Conservation (phyloP, 169 alveolate species). For the Plasmodium sp. region DNA sequence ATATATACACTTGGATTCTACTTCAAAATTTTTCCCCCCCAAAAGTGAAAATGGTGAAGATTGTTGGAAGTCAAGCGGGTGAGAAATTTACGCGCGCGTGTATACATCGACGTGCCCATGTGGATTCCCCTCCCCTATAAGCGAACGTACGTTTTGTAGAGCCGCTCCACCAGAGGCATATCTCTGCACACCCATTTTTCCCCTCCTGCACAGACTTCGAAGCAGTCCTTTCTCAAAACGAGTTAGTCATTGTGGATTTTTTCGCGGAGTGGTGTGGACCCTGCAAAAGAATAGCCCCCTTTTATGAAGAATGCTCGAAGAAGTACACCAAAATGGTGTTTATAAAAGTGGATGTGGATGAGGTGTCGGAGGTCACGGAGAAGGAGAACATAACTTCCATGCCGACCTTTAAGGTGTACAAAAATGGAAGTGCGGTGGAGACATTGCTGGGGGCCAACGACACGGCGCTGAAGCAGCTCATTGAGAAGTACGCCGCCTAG, state of each 20-base stretch:
- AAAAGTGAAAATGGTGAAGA: conserved; percentile 63
- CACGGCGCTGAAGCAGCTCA: conserved; percentile 73
- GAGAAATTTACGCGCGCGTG: neutral
- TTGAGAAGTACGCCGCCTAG: conserved; percentile 68
- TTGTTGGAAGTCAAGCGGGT: conserved; percentile 74
- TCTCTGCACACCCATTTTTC: neutral
- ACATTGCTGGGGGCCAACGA: conserved; percentile 85
- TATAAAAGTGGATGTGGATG: conserved; percentile 84
- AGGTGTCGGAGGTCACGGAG: conserved; percentile 80
- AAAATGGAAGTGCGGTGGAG: conserved; percentile 80
- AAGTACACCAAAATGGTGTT: conserved; percentile 77
- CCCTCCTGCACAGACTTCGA: conserved; percentile 78
- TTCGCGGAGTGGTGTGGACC: conserved; percentile 98
- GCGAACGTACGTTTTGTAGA: neutral
- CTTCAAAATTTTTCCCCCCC: neutral
- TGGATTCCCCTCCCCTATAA: neutral
- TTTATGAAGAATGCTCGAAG: conserved; percentile 82
- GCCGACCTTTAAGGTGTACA: conserved; percentile 86
- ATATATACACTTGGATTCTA: neutral
- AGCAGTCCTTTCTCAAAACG: conserved; percentile 75
- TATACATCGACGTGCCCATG: neutral
- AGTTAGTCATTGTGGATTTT: conserved; percentile 93
- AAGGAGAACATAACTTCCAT: conserved; percentile 83
- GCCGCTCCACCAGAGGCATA: neutral
- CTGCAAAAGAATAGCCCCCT: conserved; percentile 90